Base-by-base conservation (phyloP, 2,329 filamentous ascomycete species). In the Ceratocystis huliohia region DNA sequence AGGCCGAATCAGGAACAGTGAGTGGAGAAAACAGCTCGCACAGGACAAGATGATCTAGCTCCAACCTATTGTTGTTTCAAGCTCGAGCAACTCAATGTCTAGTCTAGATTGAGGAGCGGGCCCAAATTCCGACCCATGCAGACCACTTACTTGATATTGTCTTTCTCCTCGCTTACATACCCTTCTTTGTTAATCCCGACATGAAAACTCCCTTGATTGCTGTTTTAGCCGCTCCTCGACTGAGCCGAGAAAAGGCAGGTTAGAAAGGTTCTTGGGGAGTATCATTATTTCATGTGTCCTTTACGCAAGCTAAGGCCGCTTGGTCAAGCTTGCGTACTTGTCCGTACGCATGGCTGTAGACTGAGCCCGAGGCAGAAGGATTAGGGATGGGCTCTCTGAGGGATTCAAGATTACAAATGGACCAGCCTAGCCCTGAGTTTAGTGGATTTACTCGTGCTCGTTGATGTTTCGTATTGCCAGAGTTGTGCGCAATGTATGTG, bases 321-420 rank as follows among this genome's bases (percentile, higher is more conserved):
- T 37, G 25, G 48, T 50, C 2, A 6, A 50, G 48, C 6, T 50
- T 50, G 15, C 48, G 48, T 50, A 50, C 48, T 22, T 25, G 6
- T n/a, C 20, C 22, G n/a, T 50, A 25, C 6, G 48, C 25, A 13
- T 25, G 10, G 2, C 2, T 59, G 2, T 3, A 59, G 28, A 59
- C 28, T 28, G 22, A 59, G 33, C 25, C 13, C 53, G 13, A 37
- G 53, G 13, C 53, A 13, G 53, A 37, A 59, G 53, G 53, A 59
- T 59, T 59, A 5, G 28, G 53, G 10, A 37, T 30, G 53, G 28
- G 28, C 53, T 30, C 25, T 17, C 17, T 17, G 53, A 37, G 53
- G 53, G 53, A 59, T 59, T 59, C 22, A 28, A 30, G 48, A 53
- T 15, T 53, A 53, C 48, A 53, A 53, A 53, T 53, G 20, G 22